Evolutionary conservation across 805 yeast genomes (phyloP), one percentile per base, ranked within the genome.

Genomic region (Nakazawaea ernobii): DNA sequence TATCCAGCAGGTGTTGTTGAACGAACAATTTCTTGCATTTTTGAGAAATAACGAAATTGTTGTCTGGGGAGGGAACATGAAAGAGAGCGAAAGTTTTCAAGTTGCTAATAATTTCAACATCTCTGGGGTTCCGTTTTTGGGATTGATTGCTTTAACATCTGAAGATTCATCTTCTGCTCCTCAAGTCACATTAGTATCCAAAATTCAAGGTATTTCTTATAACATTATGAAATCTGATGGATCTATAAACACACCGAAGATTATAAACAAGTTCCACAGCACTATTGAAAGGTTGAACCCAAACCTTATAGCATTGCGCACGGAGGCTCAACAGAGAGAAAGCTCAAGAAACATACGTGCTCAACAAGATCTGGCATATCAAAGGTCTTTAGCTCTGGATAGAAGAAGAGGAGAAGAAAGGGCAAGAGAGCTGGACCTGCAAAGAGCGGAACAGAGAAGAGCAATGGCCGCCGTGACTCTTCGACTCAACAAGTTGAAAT

Each of bases 51-150:
- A 73, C 41, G 74, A 86, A 39, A 60, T 83, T 2, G 53, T 87
- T 3, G 65, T 87, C 1, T 92, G 98, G 98, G 95, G 91, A 37
- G 96, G 97, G 8, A 84, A 87, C 59, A 77, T 85, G 24, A 74
- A 77, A n/a, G 80, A 81, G 48, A 79, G 90, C 17, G 98, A 92
- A 62, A 87, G 92, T 1, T 82, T 79, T 58, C 95, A 88, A 56
- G 82, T 89, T 13, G 85, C 95, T 0, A 82, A 85, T 58, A 80
- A 84, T 35, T 74, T 91, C 50, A 76, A 78, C 49, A 83, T 84
- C 36, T 75, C 88, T 17, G 75, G 78, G 53, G 82, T 83, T 57
- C 99, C 99, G n/a, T 85, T 86, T 59, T 62, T 87, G 32, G 95
- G 92, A 0, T 66, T 91, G 10, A 62, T 94, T 9, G 83, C 89